A percentile compares a stretch with the other conserved stretches of the same genome.
Conservation (phyloP, 768 basidiomycete species). For the Phylloporus sp. region DNA sequence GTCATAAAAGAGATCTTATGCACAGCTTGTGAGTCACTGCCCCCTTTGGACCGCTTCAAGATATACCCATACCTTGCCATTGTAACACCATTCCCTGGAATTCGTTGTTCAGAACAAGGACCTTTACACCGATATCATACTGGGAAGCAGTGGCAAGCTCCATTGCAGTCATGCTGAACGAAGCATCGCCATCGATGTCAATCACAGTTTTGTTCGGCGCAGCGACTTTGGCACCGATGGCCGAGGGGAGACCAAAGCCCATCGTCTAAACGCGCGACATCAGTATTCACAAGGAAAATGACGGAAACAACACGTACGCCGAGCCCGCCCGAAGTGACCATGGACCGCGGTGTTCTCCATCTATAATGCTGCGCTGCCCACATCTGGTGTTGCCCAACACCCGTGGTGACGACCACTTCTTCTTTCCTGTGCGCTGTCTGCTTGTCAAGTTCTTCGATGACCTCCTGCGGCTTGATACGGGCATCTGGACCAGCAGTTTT, state of each 20-base stretch:
- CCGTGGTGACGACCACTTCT: constrained; percentile 83
- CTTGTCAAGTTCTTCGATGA: constrained; percentile 85
- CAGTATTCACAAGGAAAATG: neutral
- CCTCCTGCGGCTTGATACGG: constrained; percentile 93
- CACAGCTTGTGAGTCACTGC: neutral
- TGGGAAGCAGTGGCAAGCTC: constrained; percentile 93
- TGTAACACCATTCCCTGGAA: constrained; percentile 99
- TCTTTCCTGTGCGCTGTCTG: constrained; percentile 80
- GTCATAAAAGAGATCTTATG: constrained; percentile 88
- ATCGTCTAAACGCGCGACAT: constrained; percentile 60
- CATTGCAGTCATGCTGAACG: constrained; percentile 99
- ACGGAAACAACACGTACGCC: constrained; percentile 56
- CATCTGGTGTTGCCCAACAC: constrained; percentile 99
- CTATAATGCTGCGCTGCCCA: constrained; percentile 95
- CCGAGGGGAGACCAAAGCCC: constrained; percentile 94
- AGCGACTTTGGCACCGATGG: constrained; percentile 96
- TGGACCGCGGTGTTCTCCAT: constrained; percentile 80
- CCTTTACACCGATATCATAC: constrained; percentile 91
- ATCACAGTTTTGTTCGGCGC: constrained; percentile 90
- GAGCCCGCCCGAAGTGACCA: constrained; percentile 93
- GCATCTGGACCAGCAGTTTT: constrained; percentile 52
- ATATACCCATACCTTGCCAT: constrained; percentile 77
- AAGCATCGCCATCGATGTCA: constrained; percentile 97
- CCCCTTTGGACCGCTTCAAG: neutral
- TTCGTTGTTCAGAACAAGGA: constrained; percentile 89